These are phyloP conservation scores for Leptographium flavum DNA, from an alignment of 2,329 filamentous ascomycete species.

Conservation along the genomic window DNA sequence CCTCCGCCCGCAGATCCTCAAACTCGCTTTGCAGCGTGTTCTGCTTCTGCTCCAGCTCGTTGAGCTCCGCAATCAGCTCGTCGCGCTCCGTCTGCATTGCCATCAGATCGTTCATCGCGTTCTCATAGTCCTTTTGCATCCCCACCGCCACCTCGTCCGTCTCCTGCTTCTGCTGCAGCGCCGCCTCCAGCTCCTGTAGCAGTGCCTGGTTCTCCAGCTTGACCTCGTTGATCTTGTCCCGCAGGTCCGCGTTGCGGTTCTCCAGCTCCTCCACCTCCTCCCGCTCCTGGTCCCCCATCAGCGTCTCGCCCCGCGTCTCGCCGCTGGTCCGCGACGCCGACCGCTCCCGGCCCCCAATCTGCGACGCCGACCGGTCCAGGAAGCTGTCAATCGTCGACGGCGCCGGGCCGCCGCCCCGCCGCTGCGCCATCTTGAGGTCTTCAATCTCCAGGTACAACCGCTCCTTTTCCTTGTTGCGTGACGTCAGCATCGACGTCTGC, in stretches of 20 bases:
- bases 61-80: constrained; percentile 37
- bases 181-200: constrained; percentile 63
- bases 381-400: constrained; percentile 72
- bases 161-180: constrained; percentile 48
- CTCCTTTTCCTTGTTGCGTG: constrained; percentile 88
- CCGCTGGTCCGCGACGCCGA: constrained; percentile 63
- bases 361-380: constrained; percentile 84
- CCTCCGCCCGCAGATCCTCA: constrained; percentile 44
- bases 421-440: constrained; percentile 78
- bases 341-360: constrained; percentile 54
- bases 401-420: constrained; percentile 45
- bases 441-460: constrained; percentile 94
- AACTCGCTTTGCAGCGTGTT: constrained; percentile 41
- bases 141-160: constrained; percentile 42
- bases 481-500: constrained; percentile 95
- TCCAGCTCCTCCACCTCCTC: constrained; percentile 75
- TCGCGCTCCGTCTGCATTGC: constrained; percentile 72
- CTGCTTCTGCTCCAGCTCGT: constrained; percentile 26
- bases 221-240: constrained; percentile 74
- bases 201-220: constrained; percentile 85
- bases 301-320: constrained; percentile 44
- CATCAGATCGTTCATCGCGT: constrained; percentile 65
- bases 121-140: constrained; percentile 61
- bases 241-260: constrained; percentile 64
- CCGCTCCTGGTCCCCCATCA: constrained; percentile 47